Conservation (phyloP, 805 yeast genomes). For the Pichia cabralensis region DNA sequence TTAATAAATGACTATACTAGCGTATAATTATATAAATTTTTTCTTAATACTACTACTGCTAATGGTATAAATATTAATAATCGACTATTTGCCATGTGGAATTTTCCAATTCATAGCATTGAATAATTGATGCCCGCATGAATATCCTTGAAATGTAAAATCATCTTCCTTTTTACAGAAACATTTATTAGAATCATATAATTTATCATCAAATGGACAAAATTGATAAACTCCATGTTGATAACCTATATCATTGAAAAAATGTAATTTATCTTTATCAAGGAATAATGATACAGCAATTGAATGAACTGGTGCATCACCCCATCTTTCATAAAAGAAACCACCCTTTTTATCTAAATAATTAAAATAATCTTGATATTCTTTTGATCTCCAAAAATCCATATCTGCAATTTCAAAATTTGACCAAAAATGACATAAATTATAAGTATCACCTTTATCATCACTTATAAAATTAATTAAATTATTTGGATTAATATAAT, state of each 20-base stretch:
- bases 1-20: background rate
- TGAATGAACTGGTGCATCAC: slow-evolving; percentile 88
- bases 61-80: background rate
- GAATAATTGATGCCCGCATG: slow-evolving; percentile 26
- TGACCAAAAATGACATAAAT: slow-evolving; percentile 77
- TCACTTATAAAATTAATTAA: slow-evolving; percentile 53
- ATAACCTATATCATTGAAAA: slow-evolving; percentile 69
- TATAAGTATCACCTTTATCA: slow-evolving; percentile 56
- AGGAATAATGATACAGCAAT: slow-evolving; percentile 58
- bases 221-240: slow-evolving; percentile 43
- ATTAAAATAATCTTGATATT: slow-evolving; percentile 52
- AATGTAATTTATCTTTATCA: slow-evolving; percentile 49
- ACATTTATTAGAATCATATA: slow-evolving; percentile 25
- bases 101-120: slow-evolving; percentile 18
- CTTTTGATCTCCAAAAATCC: slow-evolving; percentile 51
- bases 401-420: slow-evolving; percentile 69
- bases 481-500: slow-evolving; percentile 34
- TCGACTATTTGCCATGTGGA: slow-evolving; percentile 22
- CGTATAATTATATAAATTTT: background rate
- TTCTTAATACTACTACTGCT: background rate
- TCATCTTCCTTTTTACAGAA: slow-evolving; percentile 30
- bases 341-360: slow-evolving; percentile 62
- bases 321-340: slow-evolving; percentile 84
- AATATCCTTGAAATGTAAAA: slow-evolving; percentile 29
- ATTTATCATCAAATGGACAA: slow-evolving; percentile 30